A percentile compares a stretch with the other conserved stretches of the same genome.
Conservation (phyloP, 495 filamentous ascomycete species). For the Chaetomidium leptoderma region DNA sequence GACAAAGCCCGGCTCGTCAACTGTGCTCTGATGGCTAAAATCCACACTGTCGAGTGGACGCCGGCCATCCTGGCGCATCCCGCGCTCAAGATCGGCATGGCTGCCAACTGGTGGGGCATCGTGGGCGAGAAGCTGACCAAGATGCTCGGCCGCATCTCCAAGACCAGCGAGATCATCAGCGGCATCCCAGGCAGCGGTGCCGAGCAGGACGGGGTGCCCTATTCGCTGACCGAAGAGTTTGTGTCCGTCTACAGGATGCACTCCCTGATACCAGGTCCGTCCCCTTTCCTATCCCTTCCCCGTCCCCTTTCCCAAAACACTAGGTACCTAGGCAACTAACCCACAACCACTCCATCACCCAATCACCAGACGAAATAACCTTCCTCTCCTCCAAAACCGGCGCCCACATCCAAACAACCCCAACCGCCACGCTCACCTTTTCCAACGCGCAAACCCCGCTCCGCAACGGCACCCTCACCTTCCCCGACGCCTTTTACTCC, state of each 20-base stretch:
- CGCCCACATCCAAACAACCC: constrained; percentile 6
- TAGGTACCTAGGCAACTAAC: too few species aligned
- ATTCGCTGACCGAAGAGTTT: constrained; percentile 45
- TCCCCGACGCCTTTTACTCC: constrained; percentile 43
- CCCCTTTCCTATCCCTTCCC: too few species aligned
- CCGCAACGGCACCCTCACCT: constrained; percentile 20
- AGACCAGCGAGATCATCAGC: constrained; percentile 35
- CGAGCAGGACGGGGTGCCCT: constrained; percentile 36
- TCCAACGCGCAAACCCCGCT: constrained; percentile 30
- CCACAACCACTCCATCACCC: too few species aligned
- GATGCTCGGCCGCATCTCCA: constrained; percentile 36
- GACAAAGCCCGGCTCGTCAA: constrained; percentile 45
- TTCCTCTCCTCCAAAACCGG: constrained; percentile 36
- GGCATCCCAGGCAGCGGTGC: constrained; percentile 41
- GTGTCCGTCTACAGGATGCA: constrained; percentile 44
- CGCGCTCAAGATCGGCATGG: constrained; percentile 36
- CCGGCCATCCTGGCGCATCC: constrained; percentile 44
- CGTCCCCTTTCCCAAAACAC: too few species aligned
- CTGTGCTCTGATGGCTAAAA: constrained; percentile 46
- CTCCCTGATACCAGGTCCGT: constrained; percentile 39
- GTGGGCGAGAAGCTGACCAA: constrained; percentile 40
- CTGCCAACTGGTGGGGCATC: constrained; percentile 45
- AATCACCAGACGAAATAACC: constrained; percentile 40
- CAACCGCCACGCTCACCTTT: neutral
- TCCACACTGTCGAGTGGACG: constrained; percentile 48